These are phyloP conservation scores for Prillingera fragicola DNA, from an alignment of 1,284 basidiomycete genomes.

Conservation along the genomic window DNA sequence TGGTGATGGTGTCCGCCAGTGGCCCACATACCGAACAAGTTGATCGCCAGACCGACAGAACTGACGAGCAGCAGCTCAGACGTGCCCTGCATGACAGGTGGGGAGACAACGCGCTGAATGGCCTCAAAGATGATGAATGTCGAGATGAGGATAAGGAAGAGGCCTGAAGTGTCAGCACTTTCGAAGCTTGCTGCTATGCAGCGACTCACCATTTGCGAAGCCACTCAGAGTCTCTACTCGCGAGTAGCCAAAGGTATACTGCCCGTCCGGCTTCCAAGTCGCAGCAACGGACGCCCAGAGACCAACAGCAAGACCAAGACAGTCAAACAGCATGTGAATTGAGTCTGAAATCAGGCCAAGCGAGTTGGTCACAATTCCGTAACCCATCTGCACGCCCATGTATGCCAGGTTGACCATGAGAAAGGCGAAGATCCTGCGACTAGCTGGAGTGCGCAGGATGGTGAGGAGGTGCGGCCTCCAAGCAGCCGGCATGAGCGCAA, in stretches of 20 bases:
- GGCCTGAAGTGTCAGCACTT: slow-evolving; percentile 18
- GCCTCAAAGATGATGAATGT: slow-evolving; percentile 99
- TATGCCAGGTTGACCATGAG: slow-evolving; percentile 89
- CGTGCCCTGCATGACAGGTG: slow-evolving; percentile 98
- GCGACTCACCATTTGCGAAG: slow-evolving; percentile 78
- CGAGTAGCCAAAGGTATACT: slow-evolving; percentile 93
- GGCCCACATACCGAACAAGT: slow-evolving; percentile 98
- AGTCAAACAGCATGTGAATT: slow-evolving; percentile 99
- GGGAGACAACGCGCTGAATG: slow-evolving; percentile 86
- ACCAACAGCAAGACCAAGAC: slow-evolving; percentile 93
- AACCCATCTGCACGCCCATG: slow-evolving; percentile 92
- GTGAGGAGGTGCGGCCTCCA: slow-evolving; percentile 72
- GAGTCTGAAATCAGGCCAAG: slow-evolving; percentile 95
- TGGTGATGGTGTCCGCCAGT: slow-evolving; percentile 89
- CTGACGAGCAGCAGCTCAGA: slow-evolving; percentile 87
- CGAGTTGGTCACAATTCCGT: slow-evolving; percentile 96
- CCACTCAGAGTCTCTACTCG: slow-evolving; percentile 99
- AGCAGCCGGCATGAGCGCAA: slow-evolving; percentile 27
- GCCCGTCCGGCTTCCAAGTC: slow-evolving; percentile 89
- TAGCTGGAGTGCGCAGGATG: slow-evolving; percentile 84
- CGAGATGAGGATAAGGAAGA: slow-evolving; percentile 93
- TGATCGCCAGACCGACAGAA: slow-evolving; percentile 81
- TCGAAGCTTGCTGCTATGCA: too few relatives aligned
- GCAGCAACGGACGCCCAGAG: slow-evolving; percentile 96
- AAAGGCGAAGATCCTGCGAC: slow-evolving; percentile 95